Base-by-base conservation (phyloP, 2,329 filamentous ascomycete species). In the Colletotrichum tropicale region DNA sequence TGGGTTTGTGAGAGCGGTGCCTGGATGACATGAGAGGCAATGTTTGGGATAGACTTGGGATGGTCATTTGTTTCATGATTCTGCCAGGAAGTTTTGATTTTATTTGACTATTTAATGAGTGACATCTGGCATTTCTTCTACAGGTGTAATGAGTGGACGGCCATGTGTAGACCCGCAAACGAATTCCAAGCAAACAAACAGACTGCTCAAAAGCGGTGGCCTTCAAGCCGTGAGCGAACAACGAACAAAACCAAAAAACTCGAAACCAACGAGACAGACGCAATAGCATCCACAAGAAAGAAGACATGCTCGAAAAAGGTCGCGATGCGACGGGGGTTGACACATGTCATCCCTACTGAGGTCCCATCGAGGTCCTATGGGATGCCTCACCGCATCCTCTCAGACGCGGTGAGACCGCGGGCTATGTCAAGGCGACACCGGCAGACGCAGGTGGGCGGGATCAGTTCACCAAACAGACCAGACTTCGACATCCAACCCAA, bases 351-450 rank as follows among this genome's bases (percentile, higher is more conserved):
- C 18, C 58, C 58, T 8, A 2, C 21, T 8, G 18, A 34, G 21
- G 43, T 18, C 48, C 21, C 52, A 18, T 72, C 62, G 12, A 18
- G 24, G 30, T 67, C 24, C 15, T 24, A 3, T 3, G 9, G n/a
- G 64, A 68, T 36, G 58, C 56, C 69, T 73, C 70, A 73, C 64
- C 73, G 43, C 64, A 55, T 62, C 70, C 18, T 65, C 28, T 38
- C 43, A 21, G 69, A 48, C 12, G 56, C n/a, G 32, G 38, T 15
- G 28, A 55, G 52, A 28, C 60, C 26, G 38, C 8, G 55, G 48
- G 48, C n/a, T 24, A 12, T 21, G 18, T 6, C n/a, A 13, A 13
- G 24, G 4, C 55, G 26, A 48, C 1, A n/a, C 43, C 43, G 7
- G 24, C 12, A 18, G 15, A 34, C 24, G 58, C 30, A 4, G 16